A percentile compares a stretch with the other conserved stretches of the same genome.
Evolutionary conservation across 2,329 filamentous ascomycete species (phyloP).

Genomic region (Colletotrichum sp.): DNA sequence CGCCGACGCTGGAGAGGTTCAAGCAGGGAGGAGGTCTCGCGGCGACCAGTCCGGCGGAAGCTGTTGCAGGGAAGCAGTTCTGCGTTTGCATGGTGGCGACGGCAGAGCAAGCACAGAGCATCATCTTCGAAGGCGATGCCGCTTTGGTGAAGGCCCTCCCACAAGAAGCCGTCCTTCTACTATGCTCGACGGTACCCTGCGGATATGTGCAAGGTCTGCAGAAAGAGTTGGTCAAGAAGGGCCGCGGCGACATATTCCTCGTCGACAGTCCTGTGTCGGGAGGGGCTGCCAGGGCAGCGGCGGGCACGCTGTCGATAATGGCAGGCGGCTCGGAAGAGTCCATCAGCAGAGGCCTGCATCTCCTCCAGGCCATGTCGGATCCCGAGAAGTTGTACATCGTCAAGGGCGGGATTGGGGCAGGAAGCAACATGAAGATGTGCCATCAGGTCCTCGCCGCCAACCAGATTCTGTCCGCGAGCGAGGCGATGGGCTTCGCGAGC

Average conservation of each 20-base stretch:
- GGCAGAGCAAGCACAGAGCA: slow-evolving; percentile 68
- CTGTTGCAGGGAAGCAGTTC: slow-evolving; percentile 62
- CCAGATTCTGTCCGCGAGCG: slow-evolving; percentile 64
- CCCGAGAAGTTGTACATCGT: slow-evolving; percentile 66
- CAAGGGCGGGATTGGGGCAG: slow-evolving; percentile 62
- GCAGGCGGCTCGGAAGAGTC: slow-evolving; percentile 64
- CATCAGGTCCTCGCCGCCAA: slow-evolving; percentile 68
- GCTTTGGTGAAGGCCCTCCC: slow-evolving; percentile 42
- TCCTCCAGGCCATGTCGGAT: slow-evolving; percentile 69
- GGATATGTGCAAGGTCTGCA: slow-evolving; percentile 67
- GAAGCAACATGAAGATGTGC: slow-evolving; percentile 66
- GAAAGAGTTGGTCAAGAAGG: slow-evolving; percentile 55
- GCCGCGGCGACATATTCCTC: slow-evolving; percentile 60
- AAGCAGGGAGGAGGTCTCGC: slow-evolving; percentile 63
- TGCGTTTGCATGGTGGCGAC: slow-evolving; percentile 80
- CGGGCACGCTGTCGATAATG: slow-evolving; percentile 75
- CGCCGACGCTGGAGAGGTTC: slow-evolving; percentile 70
- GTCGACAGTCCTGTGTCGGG: slow-evolving; percentile 31
- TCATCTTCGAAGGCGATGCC: slow-evolving; percentile 63
- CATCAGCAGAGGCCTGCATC: slow-evolving; percentile 57
- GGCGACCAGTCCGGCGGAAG: slow-evolving; percentile 63
- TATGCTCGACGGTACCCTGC: slow-evolving; percentile 72
- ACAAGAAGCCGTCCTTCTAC: not conserved
- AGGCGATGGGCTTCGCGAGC: slow-evolving; percentile 60
- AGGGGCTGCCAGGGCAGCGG: slow-evolving; percentile 47